Evolutionary conservation across 495 filamentous ascomycete species (phyloP), one percentile per base, ranked within the genome.

Genomic region (Lophiotrema nucula): DNA sequence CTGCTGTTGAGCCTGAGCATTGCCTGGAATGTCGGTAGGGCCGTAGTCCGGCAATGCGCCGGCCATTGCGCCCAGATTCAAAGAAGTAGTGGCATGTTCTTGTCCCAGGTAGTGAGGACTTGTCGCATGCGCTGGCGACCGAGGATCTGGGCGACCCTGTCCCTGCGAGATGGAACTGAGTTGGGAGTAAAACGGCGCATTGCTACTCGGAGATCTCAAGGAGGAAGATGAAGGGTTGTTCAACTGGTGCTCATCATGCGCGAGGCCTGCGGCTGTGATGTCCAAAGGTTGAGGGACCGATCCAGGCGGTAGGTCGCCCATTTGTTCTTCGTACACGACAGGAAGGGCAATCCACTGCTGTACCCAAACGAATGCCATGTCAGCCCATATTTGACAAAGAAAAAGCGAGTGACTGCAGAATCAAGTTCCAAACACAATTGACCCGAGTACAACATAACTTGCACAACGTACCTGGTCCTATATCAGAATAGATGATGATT

Each of bases 41-140:
- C 47, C 8, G 38, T 75, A 77, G 19, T 68, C 65, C 37, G 79
- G 78, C 2, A 83, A 63, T 26, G 74, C 63, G 22, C 76, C 76
- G 19, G 58, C 62, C 72, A 82, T 76, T 22, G 69, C 67, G 25
- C 66, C 67, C 78, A 82, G 79, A 52, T 73, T 77, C 53, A 81
- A 70, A 15, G 64, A 47, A 27, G 74, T 63, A 19, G 69, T 53
- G 53, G 68, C 73, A 63, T 73, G 75, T 21, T 73, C 69, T 38
- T 66, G 65, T 16, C 47, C n/a, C 10, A 23, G 44, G 43, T 43
- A 50, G 13, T 48, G 44, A 13, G 28, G 31, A 33, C 18, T 51
- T 16, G 41, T 26, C 19, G 33, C 26, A 23, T 49, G 50, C 6
- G 50, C 39, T 11, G 50, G 50, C 12, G 51, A 55, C 24, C 51